Base-by-base conservation (phyloP, 177 flowering plant species). In the Vitis hybrid region DNA sequence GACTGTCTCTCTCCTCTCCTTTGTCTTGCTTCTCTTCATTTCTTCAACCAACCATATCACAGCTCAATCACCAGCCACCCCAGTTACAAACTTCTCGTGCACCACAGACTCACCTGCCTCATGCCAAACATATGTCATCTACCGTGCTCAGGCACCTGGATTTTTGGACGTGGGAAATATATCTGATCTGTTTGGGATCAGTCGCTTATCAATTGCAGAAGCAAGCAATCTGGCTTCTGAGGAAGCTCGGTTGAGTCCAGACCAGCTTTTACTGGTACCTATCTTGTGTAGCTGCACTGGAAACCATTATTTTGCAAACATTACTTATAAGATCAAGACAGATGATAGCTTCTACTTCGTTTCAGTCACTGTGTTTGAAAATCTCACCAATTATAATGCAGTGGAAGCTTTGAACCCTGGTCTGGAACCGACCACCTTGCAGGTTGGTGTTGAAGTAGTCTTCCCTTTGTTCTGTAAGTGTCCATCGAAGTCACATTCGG, bases 381-480 rank as follows among this genome's bases (percentile, higher is more conserved):
- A 81, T 59, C 84, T 90, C 59, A 88, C 93, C 10, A 70, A 83
- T 29, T 88, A 77, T 77, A 70, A 66, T 3, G 77, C 55, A 2
- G 89, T 84, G 70, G 69, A 75, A 77, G 82, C 78, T 10, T 19
- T 81, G 81, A 88, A 90, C 72, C 90, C 91, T 1, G 13, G 52
- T 0, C 76, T 87, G 62, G 26, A 64, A 49, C 85, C 90, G 2
- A 73, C 1, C 65, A 48, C 57, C 21, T 68, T 88, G 76, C 71
- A 75, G 15, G 39, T 72, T 33, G 93, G 91, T 2, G 77, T 10
- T 3, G 56, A 80, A 70, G 90, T 84, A 52, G 61, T 77, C 3
- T 68, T 90, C 29, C 93, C 93, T 5, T 51, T 87, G 72, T 83
- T 81, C 76, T 90, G 95, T 60, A 85, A 80, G 78, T 90, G 95